phyloP scores from a whole-genome alignment of 78 protist species.

The Pelomyxa schiedti region DNA sequence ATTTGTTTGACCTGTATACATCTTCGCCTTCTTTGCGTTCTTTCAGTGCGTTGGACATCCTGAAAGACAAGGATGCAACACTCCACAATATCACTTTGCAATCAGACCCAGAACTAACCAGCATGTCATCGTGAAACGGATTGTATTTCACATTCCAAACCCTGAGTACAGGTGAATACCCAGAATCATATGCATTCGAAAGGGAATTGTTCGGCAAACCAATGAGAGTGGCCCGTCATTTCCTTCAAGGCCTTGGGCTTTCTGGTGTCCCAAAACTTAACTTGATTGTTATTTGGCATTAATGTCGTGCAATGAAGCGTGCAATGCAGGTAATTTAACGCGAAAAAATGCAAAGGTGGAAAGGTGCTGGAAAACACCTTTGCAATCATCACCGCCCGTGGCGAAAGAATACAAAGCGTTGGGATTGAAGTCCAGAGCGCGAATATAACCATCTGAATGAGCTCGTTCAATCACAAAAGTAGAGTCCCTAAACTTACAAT shows the following conservation, averaged over 20 bases:
- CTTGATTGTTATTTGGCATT: not conserved
- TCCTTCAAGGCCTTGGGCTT: not conserved
- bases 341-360: not conserved
- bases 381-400: constrained; percentile 3
- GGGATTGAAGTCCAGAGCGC: not conserved
- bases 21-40: not conserved
- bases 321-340: not conserved
- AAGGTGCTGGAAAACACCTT: not conserved
- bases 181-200: not conserved
- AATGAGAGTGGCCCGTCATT: not conserved
- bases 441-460: not conserved
- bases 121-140: not conserved
- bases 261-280: not conserved
- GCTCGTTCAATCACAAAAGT: constrained; percentile 1
- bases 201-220: not conserved
- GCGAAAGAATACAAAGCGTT: not conserved
- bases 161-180: not conserved
- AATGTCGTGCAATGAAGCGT: not conserved
- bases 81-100: not conserved
- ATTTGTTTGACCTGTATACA: no score
- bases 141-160: not conserved
- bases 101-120: not conserved
- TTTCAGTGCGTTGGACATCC: not conserved
- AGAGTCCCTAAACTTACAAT: no score
- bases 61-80: not conserved